Percentiles rank a stretch among this genome's conserved stretches.
Evolutionary conservation across 345 rosid genomes (phyloP).

Genomic region (Salix udensis): DNA sequence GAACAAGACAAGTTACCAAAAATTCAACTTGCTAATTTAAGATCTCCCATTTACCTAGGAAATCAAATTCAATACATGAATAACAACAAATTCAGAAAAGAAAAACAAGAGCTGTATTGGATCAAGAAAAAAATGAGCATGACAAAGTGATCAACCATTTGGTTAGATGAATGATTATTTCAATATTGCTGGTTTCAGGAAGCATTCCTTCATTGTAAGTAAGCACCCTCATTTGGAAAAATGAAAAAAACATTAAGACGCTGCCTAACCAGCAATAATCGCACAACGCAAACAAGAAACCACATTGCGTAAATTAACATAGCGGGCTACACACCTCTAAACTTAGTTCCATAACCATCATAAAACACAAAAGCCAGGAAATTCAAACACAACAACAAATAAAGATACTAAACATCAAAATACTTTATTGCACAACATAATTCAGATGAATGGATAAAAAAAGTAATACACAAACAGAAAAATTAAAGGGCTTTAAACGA

Average conservation of each 20-base stretch:
- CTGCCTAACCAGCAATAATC: constrained; percentile 28
- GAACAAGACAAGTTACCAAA: background rate
- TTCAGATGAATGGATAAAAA: too few species aligned
- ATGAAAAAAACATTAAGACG: constrained; percentile 23
- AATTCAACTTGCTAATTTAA: background rate
- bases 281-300: background rate
- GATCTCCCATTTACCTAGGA: background rate
- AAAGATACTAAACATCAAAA: too few species aligned
- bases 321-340: background rate
- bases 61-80: background rate
- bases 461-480: too few species aligned
- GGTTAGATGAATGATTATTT: constrained; percentile 22
- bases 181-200: constrained; percentile 28
- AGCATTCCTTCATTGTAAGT: constrained; percentile 30
- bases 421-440: background rate
- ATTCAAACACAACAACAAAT: background rate
- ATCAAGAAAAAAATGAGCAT: constrained; percentile 30
- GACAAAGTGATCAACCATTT: constrained; percentile 10
- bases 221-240: constrained; percentile 3
- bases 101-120: constrained; percentile 1
- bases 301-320: background rate
- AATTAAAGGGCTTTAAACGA: background rate
- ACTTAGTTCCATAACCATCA: background rate
- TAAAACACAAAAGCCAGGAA: background rate
- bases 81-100: background rate